Base-by-base conservation (phyloP, 192 early-diverging fungal genomes). In the Coemansia sp. region DNA sequence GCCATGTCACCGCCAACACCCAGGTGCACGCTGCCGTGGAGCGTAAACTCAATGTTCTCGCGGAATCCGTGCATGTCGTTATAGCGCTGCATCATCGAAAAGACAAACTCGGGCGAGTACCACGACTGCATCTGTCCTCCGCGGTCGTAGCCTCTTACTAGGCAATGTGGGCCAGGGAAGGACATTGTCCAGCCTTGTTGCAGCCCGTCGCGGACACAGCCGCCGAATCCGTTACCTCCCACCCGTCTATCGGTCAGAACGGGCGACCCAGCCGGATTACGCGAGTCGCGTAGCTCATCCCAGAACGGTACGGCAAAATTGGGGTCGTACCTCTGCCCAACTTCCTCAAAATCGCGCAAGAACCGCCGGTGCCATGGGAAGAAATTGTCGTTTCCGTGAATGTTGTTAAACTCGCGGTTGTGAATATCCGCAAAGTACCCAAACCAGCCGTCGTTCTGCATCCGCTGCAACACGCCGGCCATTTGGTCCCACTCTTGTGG, bases 221-320 rank as follows among this genome's bases (percentile, higher is more conserved):
- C 42, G 74, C 77, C 80, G 63, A 75, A 77, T 7, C 76, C 69
- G 44, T 76, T 80, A 11, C 84, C 80, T 15, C 76, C 80, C 12
- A 82, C 57, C 10, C 76, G 68, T 38, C 72, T 65, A 11, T 74
- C 17, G 21, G 21, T 61, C 31, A 79, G 70, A n/a, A 84, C 75
- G 4, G 64, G 68, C 29, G 84, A 80, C 19, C 67, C 65, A 0
- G 85, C 76, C 3, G 86, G 81, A 60, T 63, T 68, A 62, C 74
- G 78, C 36, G 82, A 84, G 66, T 86, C 85, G 21, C 70, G 72
- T 2, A 83, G 69, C 86, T 85, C 87, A 37, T 90, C 89, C 86
- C 86, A 88, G 76, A 76, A 89, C 1, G 87, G 85, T 8, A 89
- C 38, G n/a, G 76, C 68, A 66, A 87, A 76, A 66, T 50, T 63